Evolutionary conservation across 208 protist species (phyloP).

Genomic region (Trypanosoma conorhini): DNA sequence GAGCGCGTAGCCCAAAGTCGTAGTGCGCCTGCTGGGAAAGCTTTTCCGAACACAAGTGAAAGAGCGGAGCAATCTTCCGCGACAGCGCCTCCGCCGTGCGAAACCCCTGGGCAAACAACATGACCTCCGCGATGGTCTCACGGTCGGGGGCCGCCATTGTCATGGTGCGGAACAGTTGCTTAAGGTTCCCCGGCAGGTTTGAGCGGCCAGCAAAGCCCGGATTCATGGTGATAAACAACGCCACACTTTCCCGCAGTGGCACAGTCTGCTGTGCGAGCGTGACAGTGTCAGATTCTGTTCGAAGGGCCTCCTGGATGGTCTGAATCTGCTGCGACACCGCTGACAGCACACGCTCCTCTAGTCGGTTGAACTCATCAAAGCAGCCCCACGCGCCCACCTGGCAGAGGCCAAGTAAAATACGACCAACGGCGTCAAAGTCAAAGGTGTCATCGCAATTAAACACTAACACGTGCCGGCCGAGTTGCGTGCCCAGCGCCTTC

Average conservation of each 20-base stretch:
- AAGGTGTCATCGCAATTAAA: slow-evolving; percentile 99
- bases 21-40: slow-evolving; percentile 99
- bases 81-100: slow-evolving; percentile 95
- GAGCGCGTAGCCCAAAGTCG: slow-evolving; percentile 99
- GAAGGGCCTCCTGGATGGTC: slow-evolving; percentile 96
- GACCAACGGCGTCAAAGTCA: slow-evolving; percentile 97
- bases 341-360: slow-evolving; percentile 99
- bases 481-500: slow-evolving; percentile 98
- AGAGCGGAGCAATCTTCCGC: slow-evolving; percentile 98
- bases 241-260: slow-evolving; percentile 93
- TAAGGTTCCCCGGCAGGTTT: slow-evolving; percentile 99
- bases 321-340: slow-evolving; percentile 99
- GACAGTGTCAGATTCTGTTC: slow-evolving; percentile 57
- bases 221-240: slow-evolving; percentile 99
- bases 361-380: slow-evolving; percentile 99
- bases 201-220: slow-evolving; percentile 99
- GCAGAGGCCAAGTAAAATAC: slow-evolving; percentile 99
- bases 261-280: slow-evolving; percentile 92
- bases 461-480: slow-evolving; percentile 98
- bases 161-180: slow-evolving; percentile 99
- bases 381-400: slow-evolving; percentile 99
- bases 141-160: slow-evolving; percentile 99
- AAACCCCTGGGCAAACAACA: slow-evolving; percentile 99
- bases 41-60: slow-evolving; percentile 98
- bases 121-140: slow-evolving; percentile 99